Conservation (phyloP, 305 asterid genomes). For the Fraxinus xanthoxyloides region DNA sequence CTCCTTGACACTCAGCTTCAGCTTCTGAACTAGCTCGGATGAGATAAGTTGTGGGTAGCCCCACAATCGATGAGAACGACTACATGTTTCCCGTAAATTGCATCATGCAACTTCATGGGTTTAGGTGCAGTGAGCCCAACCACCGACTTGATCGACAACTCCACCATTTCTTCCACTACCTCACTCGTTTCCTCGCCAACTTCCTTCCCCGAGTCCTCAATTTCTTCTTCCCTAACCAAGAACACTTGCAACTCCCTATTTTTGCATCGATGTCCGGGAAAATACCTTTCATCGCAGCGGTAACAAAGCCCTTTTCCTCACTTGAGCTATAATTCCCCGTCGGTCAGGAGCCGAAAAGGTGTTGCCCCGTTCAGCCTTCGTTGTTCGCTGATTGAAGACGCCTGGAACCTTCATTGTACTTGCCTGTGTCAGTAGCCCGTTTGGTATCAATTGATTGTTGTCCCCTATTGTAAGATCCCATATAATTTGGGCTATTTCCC, state of each 20-base stretch:
- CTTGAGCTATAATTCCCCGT: background rate
- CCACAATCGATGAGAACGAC: background rate
- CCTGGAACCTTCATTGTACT: background rate
- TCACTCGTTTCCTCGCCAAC: accelerated
- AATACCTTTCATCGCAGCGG: background rate
- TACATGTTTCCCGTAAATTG: background rate
- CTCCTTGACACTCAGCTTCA: background rate
- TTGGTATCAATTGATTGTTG: too few species aligned
- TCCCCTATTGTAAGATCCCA: too few species aligned
- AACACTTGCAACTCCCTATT: background rate
- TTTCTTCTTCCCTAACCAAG: background rate
- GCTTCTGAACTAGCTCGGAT: accelerated
- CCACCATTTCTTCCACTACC: background rate
- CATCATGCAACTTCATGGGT: background rate
- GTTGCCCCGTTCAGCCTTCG: background rate
- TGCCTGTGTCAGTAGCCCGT: too few species aligned
- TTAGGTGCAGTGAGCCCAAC: too few species aligned
- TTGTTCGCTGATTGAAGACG: too few species aligned
- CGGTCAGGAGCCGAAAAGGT: background rate
- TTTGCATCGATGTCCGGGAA: too few species aligned
- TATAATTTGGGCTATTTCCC: too few species aligned
- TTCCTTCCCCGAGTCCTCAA: background rate
- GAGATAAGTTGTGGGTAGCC: background rate
- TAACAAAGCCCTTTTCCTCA: background rate
- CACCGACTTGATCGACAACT: background rate